A percentile compares a stretch with the other conserved stretches of the same genome.
Evolutionary conservation across 2,329 filamentous ascomycete species (phyloP).

Genomic region (Cladorrhinum sp.): DNA sequence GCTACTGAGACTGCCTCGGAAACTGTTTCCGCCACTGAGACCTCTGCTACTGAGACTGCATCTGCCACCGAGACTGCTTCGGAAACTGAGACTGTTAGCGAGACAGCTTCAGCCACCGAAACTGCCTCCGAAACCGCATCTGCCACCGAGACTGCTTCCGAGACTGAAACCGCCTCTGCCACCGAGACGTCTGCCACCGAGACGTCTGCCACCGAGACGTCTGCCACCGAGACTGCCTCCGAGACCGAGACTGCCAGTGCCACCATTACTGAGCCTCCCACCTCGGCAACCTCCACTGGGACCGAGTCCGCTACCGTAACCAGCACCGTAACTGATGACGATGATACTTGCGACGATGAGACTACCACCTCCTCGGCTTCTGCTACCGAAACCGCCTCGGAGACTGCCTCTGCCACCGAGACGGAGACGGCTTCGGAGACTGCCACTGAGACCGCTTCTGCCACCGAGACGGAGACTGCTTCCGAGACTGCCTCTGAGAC

Average conservation of each 20-base stretch:
- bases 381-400: not conserved
- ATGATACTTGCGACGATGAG: conserved; percentile 8
- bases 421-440: not conserved
- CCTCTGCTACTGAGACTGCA: conserved; percentile 4
- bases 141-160: not conserved
- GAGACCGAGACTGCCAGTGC: conserved; percentile 2
- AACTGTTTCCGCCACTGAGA: not conserved
- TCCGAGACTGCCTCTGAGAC: not conserved
- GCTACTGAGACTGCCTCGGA: not conserved
- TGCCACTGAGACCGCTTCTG: not conserved
- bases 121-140: not conserved
- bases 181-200: no score
- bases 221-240: not conserved
- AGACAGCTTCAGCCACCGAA: no score
- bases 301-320: conserved; percentile 1
- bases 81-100: not conserved
- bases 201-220: no score
- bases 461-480: conserved; percentile 3
- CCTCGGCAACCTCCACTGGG: conserved; percentile 1
- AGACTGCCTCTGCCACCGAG: conserved; percentile 2
- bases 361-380: not conserved
- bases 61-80: not conserved
- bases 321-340: conserved; percentile 5
- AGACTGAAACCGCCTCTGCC: not conserved
- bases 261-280: not conserved